Percentiles rank a stretch among this genome's conserved stretches.
Conservation (phyloP, 345 rosid genomes). For the Dipteronia dyeriana region DNA sequence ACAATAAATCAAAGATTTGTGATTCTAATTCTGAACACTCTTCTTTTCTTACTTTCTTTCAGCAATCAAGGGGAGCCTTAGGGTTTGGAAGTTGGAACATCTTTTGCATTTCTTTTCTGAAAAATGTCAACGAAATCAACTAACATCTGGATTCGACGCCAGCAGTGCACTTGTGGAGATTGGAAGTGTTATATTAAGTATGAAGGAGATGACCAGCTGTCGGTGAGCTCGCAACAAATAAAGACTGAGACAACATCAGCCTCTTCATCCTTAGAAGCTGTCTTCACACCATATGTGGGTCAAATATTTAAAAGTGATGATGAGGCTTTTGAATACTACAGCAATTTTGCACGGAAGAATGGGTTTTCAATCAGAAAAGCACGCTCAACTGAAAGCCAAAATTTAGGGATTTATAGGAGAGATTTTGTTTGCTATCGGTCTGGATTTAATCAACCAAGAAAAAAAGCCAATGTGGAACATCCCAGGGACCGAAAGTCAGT, state of each 20-base stretch:
- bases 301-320: slow-evolving; percentile 78
- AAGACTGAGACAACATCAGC: slow-evolving; percentile 54
- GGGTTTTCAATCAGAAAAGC: slow-evolving; percentile 95
- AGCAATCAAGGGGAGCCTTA: slow-evolving; percentile 20
- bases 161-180: slow-evolving; percentile 94
- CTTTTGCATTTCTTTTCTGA: slow-evolving; percentile 11
- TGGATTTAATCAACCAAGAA: slow-evolving; percentile 89
- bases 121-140: slow-evolving; percentile 55
- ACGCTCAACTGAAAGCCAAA: slow-evolving; percentile 84
- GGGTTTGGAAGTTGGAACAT: slow-evolving; percentile 19
- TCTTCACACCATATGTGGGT: slow-evolving; percentile 82
- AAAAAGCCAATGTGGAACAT: slow-evolving; percentile 87
- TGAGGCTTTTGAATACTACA: slow-evolving; percentile 86
- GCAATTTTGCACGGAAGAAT: slow-evolving; percentile 74
- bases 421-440: slow-evolving; percentile 97
- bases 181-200: slow-evolving; percentile 79
- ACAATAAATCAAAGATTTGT: not conserved
- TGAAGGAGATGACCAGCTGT: slow-evolving; percentile 68
- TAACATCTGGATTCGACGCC: slow-evolving; percentile 86
- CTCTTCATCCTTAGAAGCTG: slow-evolving; percentile 45
- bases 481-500: slow-evolving; percentile 93
- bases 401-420: slow-evolving; percentile 79
- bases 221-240: slow-evolving; percentile 42
- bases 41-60: slow-evolving; percentile 6
- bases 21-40: not conserved